Evolutionary conservation across 306 rosid genomes (phyloP), one percentile per base, ranked within the genome.

Genomic region (Prunus padus): DNA sequence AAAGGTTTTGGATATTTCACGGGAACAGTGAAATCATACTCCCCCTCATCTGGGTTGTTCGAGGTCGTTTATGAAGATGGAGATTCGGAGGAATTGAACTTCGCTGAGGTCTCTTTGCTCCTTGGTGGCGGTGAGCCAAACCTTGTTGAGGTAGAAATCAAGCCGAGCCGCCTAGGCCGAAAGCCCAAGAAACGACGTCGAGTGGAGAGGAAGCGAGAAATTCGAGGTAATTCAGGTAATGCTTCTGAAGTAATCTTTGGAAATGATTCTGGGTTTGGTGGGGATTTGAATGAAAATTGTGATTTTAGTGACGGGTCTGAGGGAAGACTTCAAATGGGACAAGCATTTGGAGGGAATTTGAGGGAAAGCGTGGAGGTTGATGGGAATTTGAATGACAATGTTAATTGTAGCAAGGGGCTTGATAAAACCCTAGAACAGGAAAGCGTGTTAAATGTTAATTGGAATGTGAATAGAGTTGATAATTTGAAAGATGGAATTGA

Each of bases 1-100:
- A 25, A 79, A 61, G 93, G 86, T 63, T 59, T 54, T 60, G 91
- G 90, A 25, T 22, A 76, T 73, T 37, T 82, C 68, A 63, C 82
- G 23, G 98, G 98, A 79, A 82, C 86, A 25, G 97, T 95, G 65
- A 90, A 88, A 86, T 95, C 98, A 13, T 89, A 79, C 84, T 82
- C 89, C 73, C 67, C 84, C 37, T 60, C 91, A 1, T 85, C 97
- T 25, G 92, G 93, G 67, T 77, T 81, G 46, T 74, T 84, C 25
- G 88, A 85, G 87, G 89, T 95, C 84, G 67, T 77, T 5, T 95
- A 82, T 65, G 90, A 85, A 50, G 77, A 82, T 67, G 96, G 97
- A 56, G 83, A 77, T 84, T 90, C 86, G 14, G 96, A 88, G 87
- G 87, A 92, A 77, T 73, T 95, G 79, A 87, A 74, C 63, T 76